Evolutionary conservation across 2,329 filamentous ascomycete species (phyloP).

Genomic region (Diaporthe ilicicola): DNA sequence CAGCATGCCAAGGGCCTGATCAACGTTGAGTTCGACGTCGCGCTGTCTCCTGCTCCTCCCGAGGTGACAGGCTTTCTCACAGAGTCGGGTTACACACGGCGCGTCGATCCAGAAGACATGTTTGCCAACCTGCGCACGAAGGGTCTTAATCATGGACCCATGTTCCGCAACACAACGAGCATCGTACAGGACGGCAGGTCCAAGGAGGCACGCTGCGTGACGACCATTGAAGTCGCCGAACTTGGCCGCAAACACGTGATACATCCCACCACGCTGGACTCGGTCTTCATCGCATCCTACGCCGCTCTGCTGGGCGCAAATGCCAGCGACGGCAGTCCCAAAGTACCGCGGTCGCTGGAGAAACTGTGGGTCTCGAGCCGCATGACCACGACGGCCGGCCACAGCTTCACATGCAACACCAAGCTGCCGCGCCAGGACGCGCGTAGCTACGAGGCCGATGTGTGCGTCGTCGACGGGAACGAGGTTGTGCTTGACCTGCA

Average conservation of each 20-base stretch:
- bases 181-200: neutral
- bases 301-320: slow-evolving; percentile 14
- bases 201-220: neutral
- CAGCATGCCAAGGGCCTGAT: neutral
- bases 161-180: slow-evolving; percentile 36
- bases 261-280: slow-evolving; percentile 40
- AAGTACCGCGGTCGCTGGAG: neutral
- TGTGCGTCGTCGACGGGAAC: neutral
- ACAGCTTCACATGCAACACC: neutral
- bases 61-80: no score
- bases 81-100: neutral
- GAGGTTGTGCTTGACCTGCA: neutral
- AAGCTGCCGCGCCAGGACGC: rapidly evolving
- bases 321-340: neutral
- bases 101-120: slow-evolving; percentile 35
- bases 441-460: neutral
- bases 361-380: neutral
- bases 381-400: neutral
- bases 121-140: slow-evolving; percentile 28
- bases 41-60: no score
- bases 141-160: slow-evolving; percentile 35
- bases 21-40: neutral
- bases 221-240: neutral
- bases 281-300: slow-evolving; percentile 34
- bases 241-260: slow-evolving; percentile 27